Evolutionary conservation across 2,329 filamentous ascomycete species (phyloP).

Genomic region (Aureobasidium musti): DNA sequence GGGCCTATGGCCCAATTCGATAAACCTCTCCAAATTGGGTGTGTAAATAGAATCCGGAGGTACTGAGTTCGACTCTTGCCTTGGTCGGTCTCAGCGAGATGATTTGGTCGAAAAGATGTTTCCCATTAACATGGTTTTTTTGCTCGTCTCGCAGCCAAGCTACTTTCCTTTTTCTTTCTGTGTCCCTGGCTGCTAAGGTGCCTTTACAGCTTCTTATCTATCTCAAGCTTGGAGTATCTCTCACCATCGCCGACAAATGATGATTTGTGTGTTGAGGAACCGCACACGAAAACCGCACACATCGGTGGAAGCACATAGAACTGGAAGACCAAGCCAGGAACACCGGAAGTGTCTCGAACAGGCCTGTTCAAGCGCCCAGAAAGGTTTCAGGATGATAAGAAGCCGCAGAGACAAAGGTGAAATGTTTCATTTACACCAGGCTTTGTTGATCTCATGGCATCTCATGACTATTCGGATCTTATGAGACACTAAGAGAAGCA

Average conservation of each 20-base stretch:
- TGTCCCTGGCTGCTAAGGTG: not conserved
- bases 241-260: too few relatives aligned
- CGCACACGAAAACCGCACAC: not conserved
- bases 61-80: not conserved
- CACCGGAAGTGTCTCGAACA: not conserved
- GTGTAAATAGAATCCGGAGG: not conserved
- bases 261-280: not conserved
- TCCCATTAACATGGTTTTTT: not conserved
- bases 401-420: not conserved
- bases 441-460: not conserved
- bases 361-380: not conserved
- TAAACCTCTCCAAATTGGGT: not conserved
- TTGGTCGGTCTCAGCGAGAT: not conserved
- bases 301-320: not conserved
- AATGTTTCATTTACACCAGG: not conserved
- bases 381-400: not conserved
- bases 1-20: not conserved
- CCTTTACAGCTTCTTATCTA: too few relatives aligned
- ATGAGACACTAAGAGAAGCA: slow-evolving; percentile 1
- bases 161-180: not conserved
- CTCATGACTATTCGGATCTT: not conserved
- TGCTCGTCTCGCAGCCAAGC: not conserved
- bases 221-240: too few relatives aligned
- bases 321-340: not conserved
- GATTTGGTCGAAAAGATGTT: slow-evolving; percentile 4